phyloP scores from a whole-genome alignment of 352 stramenopile genomes.

The Globisporangium cylindrosporum region DNA sequence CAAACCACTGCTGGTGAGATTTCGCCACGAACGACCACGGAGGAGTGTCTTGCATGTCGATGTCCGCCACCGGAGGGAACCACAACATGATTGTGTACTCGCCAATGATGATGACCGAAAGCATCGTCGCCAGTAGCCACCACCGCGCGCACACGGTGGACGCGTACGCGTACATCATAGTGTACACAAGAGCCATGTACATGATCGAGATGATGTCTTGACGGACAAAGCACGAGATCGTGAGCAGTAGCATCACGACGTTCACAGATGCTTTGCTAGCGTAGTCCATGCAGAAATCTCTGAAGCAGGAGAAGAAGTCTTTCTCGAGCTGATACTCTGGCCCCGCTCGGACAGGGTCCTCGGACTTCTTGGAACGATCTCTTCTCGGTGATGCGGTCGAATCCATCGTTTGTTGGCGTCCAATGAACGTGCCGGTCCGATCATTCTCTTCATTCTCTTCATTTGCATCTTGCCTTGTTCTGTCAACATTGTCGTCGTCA shows the following conservation, averaged over 20 bases:
- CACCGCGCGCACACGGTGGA: slow-evolving; percentile 50
- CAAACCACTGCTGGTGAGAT: slow-evolving; percentile 62
- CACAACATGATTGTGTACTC: slow-evolving; percentile 76
- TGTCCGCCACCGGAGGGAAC: slow-evolving; percentile 51
- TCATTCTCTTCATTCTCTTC: slow-evolving; percentile 25
- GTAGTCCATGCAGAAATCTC: slow-evolving; percentile 67
- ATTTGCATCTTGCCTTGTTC: slow-evolving; percentile 32
- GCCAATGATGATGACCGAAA: slow-evolving; percentile 65
- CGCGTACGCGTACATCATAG: slow-evolving; percentile 73
- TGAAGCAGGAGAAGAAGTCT: slow-evolving; percentile 65
- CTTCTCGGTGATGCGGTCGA: neutral
- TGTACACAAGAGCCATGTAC: slow-evolving; percentile 80
- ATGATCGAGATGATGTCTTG: slow-evolving; percentile 71
- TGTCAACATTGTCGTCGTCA: slow-evolving; percentile 45
- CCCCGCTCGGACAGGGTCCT: neutral
- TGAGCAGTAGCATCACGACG: slow-evolving; percentile 70
- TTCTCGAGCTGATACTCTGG: slow-evolving; percentile 22
- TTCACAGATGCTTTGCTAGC: slow-evolving; percentile 76
- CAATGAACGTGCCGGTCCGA: slow-evolving; percentile 5
- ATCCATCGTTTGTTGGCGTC: neutral
- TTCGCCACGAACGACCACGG: slow-evolving; percentile 57
- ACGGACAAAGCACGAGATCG: slow-evolving; percentile 77
- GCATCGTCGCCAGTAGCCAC: slow-evolving; percentile 48
- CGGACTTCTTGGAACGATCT: neutral
- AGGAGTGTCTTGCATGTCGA: slow-evolving; percentile 55